Percentiles rank a stretch among this genome's conserved stretches.
Evolutionary conservation across 352 stramenopile species (phyloP).

Genomic region (Lagenidium sp.): DNA sequence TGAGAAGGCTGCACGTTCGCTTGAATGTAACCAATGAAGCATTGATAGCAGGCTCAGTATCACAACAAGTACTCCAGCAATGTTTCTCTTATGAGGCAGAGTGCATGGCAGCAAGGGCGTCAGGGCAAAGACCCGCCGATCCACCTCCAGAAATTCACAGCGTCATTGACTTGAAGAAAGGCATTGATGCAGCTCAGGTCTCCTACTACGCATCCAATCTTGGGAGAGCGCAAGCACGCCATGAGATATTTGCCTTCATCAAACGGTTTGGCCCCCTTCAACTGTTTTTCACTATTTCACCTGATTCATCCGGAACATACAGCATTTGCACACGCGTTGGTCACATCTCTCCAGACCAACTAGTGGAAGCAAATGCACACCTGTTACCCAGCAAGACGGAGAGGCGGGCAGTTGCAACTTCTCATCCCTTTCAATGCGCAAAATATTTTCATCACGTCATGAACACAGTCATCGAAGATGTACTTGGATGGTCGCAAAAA

Average conservation of each 20-base stretch:
- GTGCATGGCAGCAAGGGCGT: background rate
- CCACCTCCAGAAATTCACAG: background rate
- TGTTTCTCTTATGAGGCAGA: background rate
- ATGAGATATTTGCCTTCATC: conserved; percentile 3
- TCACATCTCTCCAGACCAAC: background rate
- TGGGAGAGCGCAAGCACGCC: background rate
- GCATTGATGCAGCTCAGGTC: background rate
- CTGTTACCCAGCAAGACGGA: background rate
- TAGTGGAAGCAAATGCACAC: conserved; percentile 1
- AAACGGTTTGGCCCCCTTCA: conserved; percentile 1
- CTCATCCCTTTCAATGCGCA: conserved; percentile 1
- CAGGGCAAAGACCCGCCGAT: background rate
- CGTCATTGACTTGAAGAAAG: background rate
- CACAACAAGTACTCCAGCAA: background rate
- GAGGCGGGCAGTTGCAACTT: background rate
- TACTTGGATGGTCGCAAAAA: background rate
- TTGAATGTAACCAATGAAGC: background rate
- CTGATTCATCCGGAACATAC: conserved; percentile 1
- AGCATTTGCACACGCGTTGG: no score
- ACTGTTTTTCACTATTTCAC: conserved; percentile 4
- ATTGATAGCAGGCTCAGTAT: background rate
- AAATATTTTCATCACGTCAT: background rate
- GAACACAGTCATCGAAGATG: background rate
- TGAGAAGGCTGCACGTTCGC: background rate
- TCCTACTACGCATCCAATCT: background rate